These are phyloP conservation scores for Mortierella sp. DNA, from an alignment of 371 early-diverging fungal species.

Conservation along the genomic window DNA sequence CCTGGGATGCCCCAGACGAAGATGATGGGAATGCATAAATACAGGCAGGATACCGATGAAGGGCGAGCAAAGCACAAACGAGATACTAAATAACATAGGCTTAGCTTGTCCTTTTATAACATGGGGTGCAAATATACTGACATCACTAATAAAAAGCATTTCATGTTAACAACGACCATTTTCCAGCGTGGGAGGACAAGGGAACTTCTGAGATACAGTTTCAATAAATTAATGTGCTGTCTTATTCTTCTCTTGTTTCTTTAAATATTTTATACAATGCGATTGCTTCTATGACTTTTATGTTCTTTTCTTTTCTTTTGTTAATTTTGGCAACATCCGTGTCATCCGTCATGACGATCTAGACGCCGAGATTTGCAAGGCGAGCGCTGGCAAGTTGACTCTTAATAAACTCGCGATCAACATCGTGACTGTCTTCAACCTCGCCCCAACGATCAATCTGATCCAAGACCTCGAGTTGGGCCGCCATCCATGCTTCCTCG, in stretches of 20 bases:
- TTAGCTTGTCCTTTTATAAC: too few species aligned
- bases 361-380: slow-evolving; percentile 41
- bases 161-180: too few species aligned
- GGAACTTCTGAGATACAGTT: too few species aligned
- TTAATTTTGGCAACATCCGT: not conserved
- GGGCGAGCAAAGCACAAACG: not conserved
- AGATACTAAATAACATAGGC: not conserved
- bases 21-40: slow-evolving; percentile 15
- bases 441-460: slow-evolving; percentile 95
- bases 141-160: too few species aligned
- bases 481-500: slow-evolving; percentile 84
- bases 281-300: not conserved
- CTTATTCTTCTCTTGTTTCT: too few species aligned
- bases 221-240: too few species aligned
- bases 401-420: slow-evolving; percentile 54
- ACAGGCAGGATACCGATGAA: not conserved
- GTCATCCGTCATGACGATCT: not conserved
- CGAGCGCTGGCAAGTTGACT: slow-evolving; percentile 52
- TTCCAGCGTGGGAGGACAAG: too few species aligned
- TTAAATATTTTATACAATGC: not conserved
- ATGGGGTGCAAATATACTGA: too few species aligned
- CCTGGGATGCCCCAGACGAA: slow-evolving; percentile 47
- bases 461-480: slow-evolving; percentile 86
- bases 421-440: slow-evolving; percentile 84
- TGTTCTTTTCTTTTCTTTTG: not conserved